phyloP scores from a whole-genome alignment of 1,284 basidiomycete species.

The Apiotrichum veenhuisii region DNA sequence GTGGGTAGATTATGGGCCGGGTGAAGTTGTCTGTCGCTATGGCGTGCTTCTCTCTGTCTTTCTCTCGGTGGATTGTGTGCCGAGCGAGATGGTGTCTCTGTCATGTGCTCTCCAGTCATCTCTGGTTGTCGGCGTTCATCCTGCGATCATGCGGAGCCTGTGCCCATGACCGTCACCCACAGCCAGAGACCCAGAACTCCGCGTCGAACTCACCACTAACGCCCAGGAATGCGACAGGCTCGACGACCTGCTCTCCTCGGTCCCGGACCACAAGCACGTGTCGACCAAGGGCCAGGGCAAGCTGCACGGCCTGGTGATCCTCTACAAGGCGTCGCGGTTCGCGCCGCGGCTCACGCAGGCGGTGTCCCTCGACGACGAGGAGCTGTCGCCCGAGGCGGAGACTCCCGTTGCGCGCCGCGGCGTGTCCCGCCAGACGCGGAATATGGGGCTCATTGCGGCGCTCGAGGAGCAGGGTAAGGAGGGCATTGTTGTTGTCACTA shows the following conservation, averaged over 20 bases:
- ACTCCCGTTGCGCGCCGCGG: conserved; percentile 46
- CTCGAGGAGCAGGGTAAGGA: conserved; percentile 54
- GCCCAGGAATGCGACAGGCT: conserved; percentile 57
- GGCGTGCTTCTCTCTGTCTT: too few species aligned
- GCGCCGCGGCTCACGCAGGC: conserved; percentile 44
- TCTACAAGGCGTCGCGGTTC: conserved; percentile 61
- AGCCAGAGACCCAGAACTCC: too few species aligned
- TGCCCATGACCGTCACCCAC: too few species aligned
- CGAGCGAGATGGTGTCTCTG: too few species aligned
- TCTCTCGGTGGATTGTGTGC: too few species aligned
- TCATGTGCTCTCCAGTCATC: too few species aligned
- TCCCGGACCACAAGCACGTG: conserved; percentile 51
- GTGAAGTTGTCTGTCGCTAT: too few species aligned
- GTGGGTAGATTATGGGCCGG: conserved; percentile 48
- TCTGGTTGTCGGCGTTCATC: too few species aligned
- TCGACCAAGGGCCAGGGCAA: conserved; percentile 67
- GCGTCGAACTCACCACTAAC: background rate
- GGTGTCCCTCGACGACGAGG: conserved; percentile 15
- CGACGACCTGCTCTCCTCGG: conserved; percentile 62
- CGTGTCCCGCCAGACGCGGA: conserved; percentile 70
- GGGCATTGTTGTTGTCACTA: conserved; percentile 64
- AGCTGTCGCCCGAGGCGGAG: conserved; percentile 3
- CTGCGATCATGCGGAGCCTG: too few species aligned
- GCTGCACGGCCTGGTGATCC: conserved; percentile 76
- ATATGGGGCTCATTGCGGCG: conserved; percentile 72